Percentiles rank a stretch among this genome's conserved stretches.
phyloP scores from a whole-genome alignment of 345 rosid species.

The Brassica rapa region DNA sequence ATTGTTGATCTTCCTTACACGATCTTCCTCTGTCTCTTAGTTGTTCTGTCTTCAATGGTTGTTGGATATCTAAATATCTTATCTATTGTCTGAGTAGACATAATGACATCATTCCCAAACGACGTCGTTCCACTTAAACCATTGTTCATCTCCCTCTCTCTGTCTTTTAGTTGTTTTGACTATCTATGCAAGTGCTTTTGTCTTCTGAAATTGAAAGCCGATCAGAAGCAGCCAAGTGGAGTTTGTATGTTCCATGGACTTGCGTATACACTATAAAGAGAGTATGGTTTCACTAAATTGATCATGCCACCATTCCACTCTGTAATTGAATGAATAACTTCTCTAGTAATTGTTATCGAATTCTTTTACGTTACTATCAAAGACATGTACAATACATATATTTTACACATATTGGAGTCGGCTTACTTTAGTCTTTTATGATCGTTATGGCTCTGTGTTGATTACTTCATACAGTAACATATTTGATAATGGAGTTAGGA shows the following conservation, averaged over 20 bases:
- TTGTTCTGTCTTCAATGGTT: not conserved
- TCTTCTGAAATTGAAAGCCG: too few species aligned
- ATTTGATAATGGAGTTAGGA: too few species aligned
- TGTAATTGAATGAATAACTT: conserved; percentile 1
- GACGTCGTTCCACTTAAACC: conserved; percentile 19
- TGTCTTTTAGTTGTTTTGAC: too few species aligned
- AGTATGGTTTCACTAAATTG: not conserved
- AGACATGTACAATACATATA: not conserved
- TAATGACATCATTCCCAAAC: not conserved
- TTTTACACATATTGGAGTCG: not conserved
- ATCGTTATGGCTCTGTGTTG: too few species aligned
- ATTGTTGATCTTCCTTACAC: conserved; percentile 30
- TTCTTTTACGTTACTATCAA: not conserved
- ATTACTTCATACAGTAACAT: too few species aligned
- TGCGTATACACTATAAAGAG: not conserved
- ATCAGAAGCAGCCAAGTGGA: too few species aligned
- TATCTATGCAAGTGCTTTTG: too few species aligned
- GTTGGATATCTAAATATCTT: not conserved
- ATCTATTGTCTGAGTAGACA: not conserved
- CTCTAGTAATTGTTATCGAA: not conserved
- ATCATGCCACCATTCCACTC: conserved; percentile 21
- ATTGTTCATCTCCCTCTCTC: too few species aligned
- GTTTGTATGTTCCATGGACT: too few species aligned
- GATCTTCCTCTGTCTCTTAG: not conserved
- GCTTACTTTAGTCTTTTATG: too few species aligned